Base-by-base conservation (phyloP, 2,329 filamentous ascomycete species). In the Periconia macrospinosa region DNA sequence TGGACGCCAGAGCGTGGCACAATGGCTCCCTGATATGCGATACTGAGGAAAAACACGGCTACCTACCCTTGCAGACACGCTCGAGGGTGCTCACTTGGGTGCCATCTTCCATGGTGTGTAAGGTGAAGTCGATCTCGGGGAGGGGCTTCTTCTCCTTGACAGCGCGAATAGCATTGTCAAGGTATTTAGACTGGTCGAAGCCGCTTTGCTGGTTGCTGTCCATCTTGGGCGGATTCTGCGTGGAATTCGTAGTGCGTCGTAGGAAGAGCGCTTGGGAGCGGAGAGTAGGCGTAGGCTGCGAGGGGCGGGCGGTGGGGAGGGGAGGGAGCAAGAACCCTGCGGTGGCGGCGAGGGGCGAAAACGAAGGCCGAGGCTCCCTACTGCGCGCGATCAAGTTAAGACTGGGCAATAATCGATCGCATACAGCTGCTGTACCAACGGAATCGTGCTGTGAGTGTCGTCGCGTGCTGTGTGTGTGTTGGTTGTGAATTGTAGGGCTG, bases 51-150 rank as follows among this genome's bases (percentile, higher is more conserved):
- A 33, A 45, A 19, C 40, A 35, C 13, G 19, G 30, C 30, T 6
- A 49, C 66, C 46, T 85, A 97, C 94, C 94, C 92, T 97, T 99
- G 83, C 93, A 96, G 57, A 99, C 94, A 75, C 94, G 86, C 79
- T 99, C 94, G 74, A 89, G 79, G 58, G 94, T 99, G 85, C 86
- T 97, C 73, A 99, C 94, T 79, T 96, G 91, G 50, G 85, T 87
- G 71, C 91, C 91, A 81, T 99, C 94, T 76, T 99, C 94, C 93
- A 97, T 97, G 58, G 90, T 94, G 77, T 99, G 94, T 71, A 99
- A 86, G 52, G 91, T 95, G 76, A 99, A 99, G 81, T 99, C 94
- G 70, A 99, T 97, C 82, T 97, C 93, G 54, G 94, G 94, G 47
- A 95, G 83, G 50, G 93, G 92, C 81, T 90, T 93, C 88, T 97